Evolutionary conservation across 306 rosid species (phyloP).

Genomic region (barrel medic (Medicago truncatula)): MtrunA17r5.0-ANR NC_053049.1:13158001-13158500

Average conservation of each 20-base stretch:
- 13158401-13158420: slow-evolving; percentile 47
- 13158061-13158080: slow-evolving; percentile 19
- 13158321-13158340: neutral
- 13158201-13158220: slow-evolving; percentile 63
- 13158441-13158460: slow-evolving; percentile 80
- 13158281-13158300: slow-evolving; percentile 10
- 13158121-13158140: slow-evolving; percentile 15
- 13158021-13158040: slow-evolving; percentile 87
- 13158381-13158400: slow-evolving; percentile 77
- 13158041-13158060: slow-evolving; percentile 1
- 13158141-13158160: slow-evolving; percentile 74
- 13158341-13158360: slow-evolving; percentile 8
- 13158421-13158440: slow-evolving; percentile 59
- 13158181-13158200: slow-evolving; percentile 84
- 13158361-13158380: neutral
- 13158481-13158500: slow-evolving; percentile 64
- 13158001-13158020: slow-evolving; percentile 81
- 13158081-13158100: neutral
- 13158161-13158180: slow-evolving; percentile 77
- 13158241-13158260: slow-evolving; percentile 74
- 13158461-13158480: slow-evolving; percentile 56
- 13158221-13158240: slow-evolving; percentile 60
- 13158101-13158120: neutral
- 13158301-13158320: neutral
- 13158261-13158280: slow-evolving; percentile 34